A percentile compares a stretch with the other conserved stretches of the same genome.
phyloP scores from a whole-genome alignment of 805 yeast species.

The Candida sithepensis region DNA sequence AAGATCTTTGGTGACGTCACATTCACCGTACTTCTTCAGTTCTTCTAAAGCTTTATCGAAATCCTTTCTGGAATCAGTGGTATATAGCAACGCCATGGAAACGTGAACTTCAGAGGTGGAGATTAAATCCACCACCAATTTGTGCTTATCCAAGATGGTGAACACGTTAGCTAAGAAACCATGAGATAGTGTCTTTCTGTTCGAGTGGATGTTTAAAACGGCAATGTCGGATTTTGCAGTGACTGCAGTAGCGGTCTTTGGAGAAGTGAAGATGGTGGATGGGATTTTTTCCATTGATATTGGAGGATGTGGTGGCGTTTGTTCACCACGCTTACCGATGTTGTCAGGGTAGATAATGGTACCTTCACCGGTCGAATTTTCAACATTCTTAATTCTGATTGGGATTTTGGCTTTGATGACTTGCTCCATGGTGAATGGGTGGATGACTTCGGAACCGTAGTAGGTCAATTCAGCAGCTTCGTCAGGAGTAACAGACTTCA shows the following conservation, averaged over 20 bases:
- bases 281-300: slow-evolving; percentile 57
- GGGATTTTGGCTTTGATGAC: slow-evolving; percentile 95
- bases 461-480: slow-evolving; percentile 98
- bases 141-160: slow-evolving; percentile 76
- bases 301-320: slow-evolving; percentile 95
- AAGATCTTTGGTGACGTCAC: slow-evolving; percentile 83
- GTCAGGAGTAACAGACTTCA: slow-evolving; percentile 91
- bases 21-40: slow-evolving; percentile 76
- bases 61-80: slow-evolving; percentile 51
- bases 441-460: slow-evolving; percentile 97
- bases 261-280: slow-evolving; percentile 37
- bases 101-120: slow-evolving; percentile 98
- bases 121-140: slow-evolving; percentile 89
- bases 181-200: slow-evolving; percentile 87
- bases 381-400: slow-evolving; percentile 93
- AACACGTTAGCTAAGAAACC: slow-evolving; percentile 93
- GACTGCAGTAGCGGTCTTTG: slow-evolving; percentile 87
- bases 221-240: slow-evolving; percentile 92
- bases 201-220: slow-evolving; percentile 90
- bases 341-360: slow-evolving; percentile 93
- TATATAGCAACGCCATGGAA: slow-evolving; percentile 92
- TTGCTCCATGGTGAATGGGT: slow-evolving; percentile 99
- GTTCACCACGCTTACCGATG: slow-evolving; percentile 78
- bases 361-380: slow-evolving; percentile 89
- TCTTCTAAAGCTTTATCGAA: slow-evolving; percentile 75